phyloP scores from a whole-genome alignment of 192 early-diverging fungal species.

The Coemansia sp. region DNA sequence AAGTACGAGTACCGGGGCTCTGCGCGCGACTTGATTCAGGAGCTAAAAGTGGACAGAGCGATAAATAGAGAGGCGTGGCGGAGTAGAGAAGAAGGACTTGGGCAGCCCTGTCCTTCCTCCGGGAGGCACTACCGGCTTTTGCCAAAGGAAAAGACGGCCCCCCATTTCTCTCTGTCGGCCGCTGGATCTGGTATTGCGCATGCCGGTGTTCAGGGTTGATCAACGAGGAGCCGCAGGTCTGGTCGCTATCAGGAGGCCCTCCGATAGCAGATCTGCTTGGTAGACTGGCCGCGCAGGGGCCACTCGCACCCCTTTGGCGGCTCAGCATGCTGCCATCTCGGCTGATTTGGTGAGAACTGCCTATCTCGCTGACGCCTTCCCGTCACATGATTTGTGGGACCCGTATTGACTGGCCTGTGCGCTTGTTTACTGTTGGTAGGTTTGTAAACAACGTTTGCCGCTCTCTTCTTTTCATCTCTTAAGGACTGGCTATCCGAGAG shows the following conservation, averaged over 20 bases:
- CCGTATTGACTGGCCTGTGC: neutral
- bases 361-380: too few species aligned
- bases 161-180: neutral
- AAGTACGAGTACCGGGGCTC: neutral
- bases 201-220: neutral
- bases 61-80: neutral
- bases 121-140: neutral
- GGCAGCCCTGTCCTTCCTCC: neutral
- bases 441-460: too few species aligned
- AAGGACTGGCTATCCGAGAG: too few species aligned
- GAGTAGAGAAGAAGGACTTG: conserved; percentile 5
- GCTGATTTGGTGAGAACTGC: neutral
- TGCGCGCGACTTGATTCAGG: neutral
- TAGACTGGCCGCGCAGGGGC: too few species aligned
- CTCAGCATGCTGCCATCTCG: neutral
- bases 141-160: neutral
- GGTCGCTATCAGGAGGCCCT: neutral
- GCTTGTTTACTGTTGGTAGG: too few species aligned
- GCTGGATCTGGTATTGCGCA: neutral
- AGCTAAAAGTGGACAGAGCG: neutral
- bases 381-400: neutral
- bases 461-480: too few species aligned
- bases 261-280: too few species aligned
- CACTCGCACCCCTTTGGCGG: too few species aligned
- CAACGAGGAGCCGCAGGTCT: neutral